Base-by-base conservation (phyloP, 805 yeast genomes). In the Pichia manshurica region DNA sequence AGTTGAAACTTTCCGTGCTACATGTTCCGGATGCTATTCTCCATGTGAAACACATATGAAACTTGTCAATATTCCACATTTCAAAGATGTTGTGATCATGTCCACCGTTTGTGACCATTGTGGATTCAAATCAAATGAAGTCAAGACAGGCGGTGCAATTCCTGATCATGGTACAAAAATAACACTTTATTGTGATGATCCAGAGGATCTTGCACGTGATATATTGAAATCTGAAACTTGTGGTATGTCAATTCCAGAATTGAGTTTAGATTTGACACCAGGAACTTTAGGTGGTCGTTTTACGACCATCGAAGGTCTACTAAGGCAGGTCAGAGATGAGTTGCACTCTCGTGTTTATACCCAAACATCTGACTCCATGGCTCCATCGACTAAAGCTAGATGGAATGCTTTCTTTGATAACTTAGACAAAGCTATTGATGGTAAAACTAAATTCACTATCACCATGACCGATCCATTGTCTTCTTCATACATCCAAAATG, bases 241-340 rank as follows among this genome's bases (percentile, higher is more conserved):
- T 71, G 84, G 89, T 4, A 62, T 93, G 68, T 69, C 67, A 19
- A 75, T 91, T 49, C 98, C 99, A 4, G 99, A 93, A 69, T 73
- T 93, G 52, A 80, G 79, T 61, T 76, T 93, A 56, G 99, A 93
- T 66, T 78, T 93, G 60, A 87, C 90, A 15, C 90, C 96, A 36
- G 99, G 99, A 51, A 93, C 99, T 2, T 73, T 93, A 44, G 99
- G 99, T 52, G 99, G 99, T 49, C 79, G 99, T 63, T 93, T 93
- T 72, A 93, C 99, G 40, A 93, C 99, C 15, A 72, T 93, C 53
- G 99, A 93, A 70, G 99, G 99, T 53, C 74, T 93, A 47, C 69
- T 93, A 56, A 74, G 79, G 39, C 97, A 93, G 68, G 97, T 93
- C 9, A 72, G 79, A 56, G 97, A 89, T 52, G 98, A 93, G 66